Evolutionary conservation across 2,329 filamentous ascomycete species (phyloP), one percentile per base, ranked within the genome.

Genomic region (Cladorrhinum sp.): DNA sequence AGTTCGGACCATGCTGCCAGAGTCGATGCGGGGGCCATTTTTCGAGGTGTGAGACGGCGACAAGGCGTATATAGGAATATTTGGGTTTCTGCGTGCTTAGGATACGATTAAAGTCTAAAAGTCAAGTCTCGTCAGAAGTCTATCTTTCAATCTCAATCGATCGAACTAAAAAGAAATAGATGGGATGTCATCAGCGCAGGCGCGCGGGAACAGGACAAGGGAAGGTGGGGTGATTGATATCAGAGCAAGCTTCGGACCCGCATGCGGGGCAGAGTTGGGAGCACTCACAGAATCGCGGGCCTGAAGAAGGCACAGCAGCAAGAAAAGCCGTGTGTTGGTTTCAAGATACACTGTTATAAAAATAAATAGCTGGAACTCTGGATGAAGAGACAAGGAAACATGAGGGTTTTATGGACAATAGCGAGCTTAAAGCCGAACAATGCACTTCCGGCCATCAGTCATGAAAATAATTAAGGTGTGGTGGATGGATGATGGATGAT

Each of bases 1-100:
- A 99, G 92, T 74, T 90, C 86, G 75, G 89, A 85, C 94, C 95
- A 99, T 73, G 92, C 88, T 70, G 87, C 82, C 69, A 96, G 88
- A 66, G 92, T 89, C 74, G 87, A 92, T 69, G 94, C 89, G 81
- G 96, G 92, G 69, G 91, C 84, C 86, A 96, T 88, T 68, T n/a
- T 69, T 80, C 73, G 60, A 14, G 16, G n/a, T 18, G 4, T 42
- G 36, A 10, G 36, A 16, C 12, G 36, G 36, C n/a, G 12, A 28
- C 26, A 28, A 28, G 26, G 26, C 4, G 33, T 36, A 36, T 36
- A 16, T 36, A 36, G 12, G 33, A 46, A 14, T 18, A 21, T 20
- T 46, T 7, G n/a, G n/a, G 42, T 21, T 18, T 21, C 18, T 46
- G 16, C 14, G 33, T 36, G 12, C 12, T 9, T 36, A 46, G 42